These are phyloP conservation scores for Pseudogymnoascus sp. DNA, from an alignment of 2,329 filamentous ascomycete genomes.

Conservation along the genomic window DNA sequence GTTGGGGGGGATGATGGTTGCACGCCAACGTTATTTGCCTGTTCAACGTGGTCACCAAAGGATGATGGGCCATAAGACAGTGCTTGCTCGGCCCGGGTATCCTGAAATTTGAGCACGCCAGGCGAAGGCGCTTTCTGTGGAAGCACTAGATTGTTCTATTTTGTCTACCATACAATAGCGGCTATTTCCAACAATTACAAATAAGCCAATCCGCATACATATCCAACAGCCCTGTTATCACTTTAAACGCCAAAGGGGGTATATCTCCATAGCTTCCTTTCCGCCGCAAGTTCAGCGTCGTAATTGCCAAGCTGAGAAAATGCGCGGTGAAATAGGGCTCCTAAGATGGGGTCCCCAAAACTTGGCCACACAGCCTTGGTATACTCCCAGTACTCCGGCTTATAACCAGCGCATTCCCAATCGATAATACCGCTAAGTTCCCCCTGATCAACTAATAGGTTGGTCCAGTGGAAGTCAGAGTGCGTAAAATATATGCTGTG, in stretches of 20 bases:
- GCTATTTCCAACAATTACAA: background rate
- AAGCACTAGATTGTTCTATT: background rate
- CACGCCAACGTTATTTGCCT: background rate
- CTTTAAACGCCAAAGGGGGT: background rate
- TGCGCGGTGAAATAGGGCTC: background rate
- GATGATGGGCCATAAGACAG: background rate
- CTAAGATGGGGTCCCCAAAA: background rate
- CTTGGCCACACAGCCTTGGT: background rate
- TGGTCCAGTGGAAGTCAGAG: background rate
- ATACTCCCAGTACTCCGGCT: background rate
- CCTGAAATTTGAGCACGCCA: background rate
- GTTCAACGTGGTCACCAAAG: background rate
- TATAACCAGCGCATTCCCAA: background rate
- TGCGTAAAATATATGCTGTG: background rate
- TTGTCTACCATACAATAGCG: background rate
- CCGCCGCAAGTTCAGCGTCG: background rate
- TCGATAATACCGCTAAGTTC: background rate
- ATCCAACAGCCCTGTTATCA: background rate
- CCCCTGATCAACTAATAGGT: background rate
- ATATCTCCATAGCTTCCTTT: background rate
- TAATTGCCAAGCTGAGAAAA: background rate
- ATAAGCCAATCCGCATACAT: background rate
- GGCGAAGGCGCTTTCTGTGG: background rate
- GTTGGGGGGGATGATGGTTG: background rate
- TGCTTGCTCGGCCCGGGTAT: background rate